Conservation (phyloP, 257 asterid genomes). For the Striga asiatica region DNA sequence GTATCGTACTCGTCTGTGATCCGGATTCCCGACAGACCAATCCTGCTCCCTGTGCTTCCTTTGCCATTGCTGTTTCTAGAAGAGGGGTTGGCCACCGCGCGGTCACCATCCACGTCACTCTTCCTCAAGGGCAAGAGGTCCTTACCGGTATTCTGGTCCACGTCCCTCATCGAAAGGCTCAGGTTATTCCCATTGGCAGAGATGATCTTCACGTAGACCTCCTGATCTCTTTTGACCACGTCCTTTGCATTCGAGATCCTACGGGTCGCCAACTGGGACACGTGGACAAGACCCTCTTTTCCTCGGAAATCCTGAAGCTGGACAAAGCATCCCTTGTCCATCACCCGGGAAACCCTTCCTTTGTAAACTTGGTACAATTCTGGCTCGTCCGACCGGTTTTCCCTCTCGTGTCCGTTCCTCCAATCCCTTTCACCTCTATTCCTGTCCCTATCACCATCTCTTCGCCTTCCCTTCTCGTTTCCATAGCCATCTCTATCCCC, state of each 20-base stretch:
- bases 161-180: conserved; percentile 89
- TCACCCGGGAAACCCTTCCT: conserved; percentile 84
- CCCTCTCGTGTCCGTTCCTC: conserved; percentile 22
- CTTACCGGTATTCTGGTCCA: conserved; percentile 79
- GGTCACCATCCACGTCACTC: conserved; percentile 45
- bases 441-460: conserved; percentile 19
- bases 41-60: conserved; percentile 45
- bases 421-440: conserved; percentile 20
- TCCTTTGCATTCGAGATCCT: conserved; percentile 82
- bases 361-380: conserved; percentile 63
- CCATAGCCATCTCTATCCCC: conserved; percentile 21
- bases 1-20: conserved; percentile 48
- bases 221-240: conserved; percentile 83
- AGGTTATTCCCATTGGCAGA: conserved; percentile 70
- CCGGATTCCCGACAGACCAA: conserved; percentile 73
- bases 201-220: conserved; percentile 77
- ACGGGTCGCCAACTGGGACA: conserved; percentile 77
- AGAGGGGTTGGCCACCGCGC: conserved; percentile 41
- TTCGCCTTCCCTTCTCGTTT: conserved; percentile 10
- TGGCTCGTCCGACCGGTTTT: conserved; percentile 33
- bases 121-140: conserved; percentile 80
- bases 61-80: conserved; percentile 38
- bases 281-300: conserved; percentile 83
- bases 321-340: conserved; percentile 93
- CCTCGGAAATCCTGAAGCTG: conserved; percentile 64